These are phyloP conservation scores for Gossypioides kirkii DNA, from an alignment of 345 rosid genomes.

Conservation along the genomic window DNA sequence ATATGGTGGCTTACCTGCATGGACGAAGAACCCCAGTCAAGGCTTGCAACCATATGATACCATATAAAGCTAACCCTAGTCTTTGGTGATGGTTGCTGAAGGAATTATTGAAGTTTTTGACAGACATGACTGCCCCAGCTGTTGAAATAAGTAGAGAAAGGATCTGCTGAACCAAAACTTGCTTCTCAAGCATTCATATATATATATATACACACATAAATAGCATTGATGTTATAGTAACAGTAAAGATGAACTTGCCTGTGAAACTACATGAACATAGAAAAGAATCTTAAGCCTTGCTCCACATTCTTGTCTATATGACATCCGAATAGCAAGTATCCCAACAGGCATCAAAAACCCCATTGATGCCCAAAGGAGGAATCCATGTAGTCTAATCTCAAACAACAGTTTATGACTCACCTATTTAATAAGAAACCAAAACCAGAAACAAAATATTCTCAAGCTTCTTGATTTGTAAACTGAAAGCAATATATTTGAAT, in stretches of 20 bases:
- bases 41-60: slow-evolving; percentile 73
- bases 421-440: slow-evolving; percentile 24
- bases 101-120: slow-evolving; percentile 66
- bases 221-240: slow-evolving; percentile 1
- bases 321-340: slow-evolving; percentile 63
- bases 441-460: not conserved
- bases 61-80: slow-evolving; percentile 63
- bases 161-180: slow-evolving; percentile 39
- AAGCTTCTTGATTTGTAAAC: not conserved
- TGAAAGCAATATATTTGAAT: not conserved
- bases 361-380: slow-evolving; percentile 84
- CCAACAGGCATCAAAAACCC: slow-evolving; percentile 85
- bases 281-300: slow-evolving; percentile 45
- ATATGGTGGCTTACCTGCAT: slow-evolving; percentile 37
- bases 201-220: not conserved
- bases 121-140: slow-evolving; percentile 70
- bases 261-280: slow-evolving; percentile 64
- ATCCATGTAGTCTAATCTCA: slow-evolving; percentile 65
- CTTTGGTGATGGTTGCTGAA: slow-evolving; percentile 82
- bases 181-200: slow-evolving; percentile 24
- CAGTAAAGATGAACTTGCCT: slow-evolving; percentile 39
- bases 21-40: slow-evolving; percentile 60
- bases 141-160: slow-evolving; percentile 57
- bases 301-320: slow-evolving; percentile 48
- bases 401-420: slow-evolving; percentile 42